Percentiles rank a stretch among this genome's conserved stretches.
These are phyloP conservation scores for Erysimum pusillum DNA, from an alignment of 441 rosid genomes.

Conservation along the genomic window DNA sequence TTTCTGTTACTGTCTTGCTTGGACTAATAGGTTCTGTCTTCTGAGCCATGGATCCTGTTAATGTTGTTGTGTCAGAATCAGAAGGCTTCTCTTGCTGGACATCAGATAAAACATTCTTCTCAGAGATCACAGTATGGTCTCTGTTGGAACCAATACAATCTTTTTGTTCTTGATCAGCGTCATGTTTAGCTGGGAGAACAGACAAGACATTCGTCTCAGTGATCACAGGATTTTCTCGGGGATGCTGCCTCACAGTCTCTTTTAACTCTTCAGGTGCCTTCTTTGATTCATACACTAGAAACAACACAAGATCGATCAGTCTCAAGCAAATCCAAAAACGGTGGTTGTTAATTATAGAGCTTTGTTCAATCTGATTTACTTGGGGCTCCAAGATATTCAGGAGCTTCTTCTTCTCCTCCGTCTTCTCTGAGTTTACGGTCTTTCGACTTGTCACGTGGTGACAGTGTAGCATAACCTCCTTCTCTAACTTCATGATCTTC, in stretches of 20 bases:
- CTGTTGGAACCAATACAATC: conserved; percentile 42
- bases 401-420: conserved; percentile 56
- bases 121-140: conserved; percentile 43
- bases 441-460: conserved; percentile 51
- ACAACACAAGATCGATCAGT: conserved; percentile 22
- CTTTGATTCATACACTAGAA: conserved; percentile 89
- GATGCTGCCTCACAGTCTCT: conserved; percentile 71
- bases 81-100: conserved; percentile 37
- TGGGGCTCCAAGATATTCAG: conserved; percentile 75
- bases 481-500: conserved; percentile 50
- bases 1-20: conserved; percentile 51
- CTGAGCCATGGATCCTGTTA: conserved; percentile 42
- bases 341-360: background rate
- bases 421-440: conserved; percentile 46
- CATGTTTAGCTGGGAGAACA: conserved; percentile 43
- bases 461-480: conserved; percentile 45
- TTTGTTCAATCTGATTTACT: conserved; percentile 47
- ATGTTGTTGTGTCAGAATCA: conserved; percentile 38
- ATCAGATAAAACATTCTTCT: conserved; percentile 43
- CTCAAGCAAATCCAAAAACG: background rate
- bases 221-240: conserved; percentile 60
- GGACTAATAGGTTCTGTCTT: conserved; percentile 47
- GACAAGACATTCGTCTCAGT: conserved; percentile 61
- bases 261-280: conserved; percentile 72
- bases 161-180: conserved; percentile 34